These are phyloP conservation scores for Fraxinus quadrangulata DNA, from an alignment of 257 asterid genomes.

Conservation along the genomic window DNA sequence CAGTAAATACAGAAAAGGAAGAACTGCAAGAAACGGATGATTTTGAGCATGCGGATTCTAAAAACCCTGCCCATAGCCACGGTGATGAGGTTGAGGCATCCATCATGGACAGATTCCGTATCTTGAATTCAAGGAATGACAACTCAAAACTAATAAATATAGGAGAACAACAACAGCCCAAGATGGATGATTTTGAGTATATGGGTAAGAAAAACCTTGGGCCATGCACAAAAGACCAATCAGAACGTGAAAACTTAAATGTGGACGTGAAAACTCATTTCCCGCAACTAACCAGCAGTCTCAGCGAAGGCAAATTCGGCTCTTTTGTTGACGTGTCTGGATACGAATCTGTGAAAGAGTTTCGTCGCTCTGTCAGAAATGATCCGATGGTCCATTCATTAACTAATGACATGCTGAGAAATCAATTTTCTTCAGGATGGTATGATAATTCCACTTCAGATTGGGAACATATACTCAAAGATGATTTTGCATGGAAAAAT, in stretches of 20 bases:
- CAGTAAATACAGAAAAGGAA: constrained; percentile 10
- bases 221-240: constrained; percentile 16
- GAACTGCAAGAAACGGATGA: constrained; percentile 13
- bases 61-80: constrained; percentile 19
- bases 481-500: constrained; percentile 55
- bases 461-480: constrained; percentile 88
- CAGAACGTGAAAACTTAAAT: constrained; percentile 28
- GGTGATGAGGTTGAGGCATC: constrained; percentile 49
- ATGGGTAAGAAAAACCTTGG: constrained; percentile 24
- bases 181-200: constrained; percentile 22
- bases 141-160: constrained; percentile 12
- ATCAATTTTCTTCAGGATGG: constrained; percentile 38
- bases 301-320: constrained; percentile 27
- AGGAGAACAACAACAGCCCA: constrained; percentile 15
- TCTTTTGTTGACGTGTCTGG: constrained; percentile 33
- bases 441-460: constrained; percentile 67
- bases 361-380: constrained; percentile 34
- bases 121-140: constrained; percentile 52
- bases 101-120: constrained; percentile 46
- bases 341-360: constrained; percentile 40
- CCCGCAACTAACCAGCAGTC: constrained; percentile 24
- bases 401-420: constrained; percentile 27
- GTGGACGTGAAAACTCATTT: constrained; percentile 34
- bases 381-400: constrained; percentile 36
- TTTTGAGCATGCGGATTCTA: background rate